Conservation (phyloP, 768 basidiomycete genomes). For the Amanita pallidorosea region DNA sequence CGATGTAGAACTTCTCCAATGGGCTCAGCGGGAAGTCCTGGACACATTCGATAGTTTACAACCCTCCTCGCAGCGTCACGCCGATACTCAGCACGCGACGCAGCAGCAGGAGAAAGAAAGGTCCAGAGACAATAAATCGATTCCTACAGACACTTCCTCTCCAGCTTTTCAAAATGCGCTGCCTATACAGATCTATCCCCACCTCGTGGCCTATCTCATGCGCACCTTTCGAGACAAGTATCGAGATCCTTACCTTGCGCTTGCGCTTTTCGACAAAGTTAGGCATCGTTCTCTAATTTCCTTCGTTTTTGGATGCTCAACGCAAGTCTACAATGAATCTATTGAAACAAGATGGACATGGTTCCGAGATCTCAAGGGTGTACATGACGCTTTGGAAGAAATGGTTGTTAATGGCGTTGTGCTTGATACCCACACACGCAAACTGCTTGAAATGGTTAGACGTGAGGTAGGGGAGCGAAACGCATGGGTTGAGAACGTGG, state of each 20-base stretch:
- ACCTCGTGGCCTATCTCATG: slow-evolving; percentile 71
- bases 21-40: slow-evolving; percentile 54
- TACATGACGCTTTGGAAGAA: slow-evolving; percentile 64
- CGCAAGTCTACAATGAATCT: slow-evolving; percentile 80
- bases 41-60: slow-evolving; percentile 39
- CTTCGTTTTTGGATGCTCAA: slow-evolving; percentile 86
- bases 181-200: slow-evolving; percentile 61
- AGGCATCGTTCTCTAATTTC: slow-evolving; percentile 64
- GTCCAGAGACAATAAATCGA: slow-evolving; percentile 12
- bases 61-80: slow-evolving; percentile 28
- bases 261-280: slow-evolving; percentile 76
- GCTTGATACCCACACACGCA: slow-evolving; percentile 48
- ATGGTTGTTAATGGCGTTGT: slow-evolving; percentile 76
- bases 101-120: slow-evolving; percentile 16
- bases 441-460: slow-evolving; percentile 51
- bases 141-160: background rate
- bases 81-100: slow-evolving; percentile 29
- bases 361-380: slow-evolving; percentile 74
- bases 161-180: slow-evolving; percentile 15
- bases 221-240: slow-evolving; percentile 69
- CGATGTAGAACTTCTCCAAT: slow-evolving; percentile 62
- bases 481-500: slow-evolving; percentile 38
- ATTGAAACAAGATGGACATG: slow-evolving; percentile 76
- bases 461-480: slow-evolving; percentile 49
- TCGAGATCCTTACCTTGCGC: slow-evolving; percentile 67